Percentiles rank a stretch among this genome's conserved stretches.
phyloP scores from a whole-genome alignment of 129 eudicot species.

The Arctium lappa region DNA sequence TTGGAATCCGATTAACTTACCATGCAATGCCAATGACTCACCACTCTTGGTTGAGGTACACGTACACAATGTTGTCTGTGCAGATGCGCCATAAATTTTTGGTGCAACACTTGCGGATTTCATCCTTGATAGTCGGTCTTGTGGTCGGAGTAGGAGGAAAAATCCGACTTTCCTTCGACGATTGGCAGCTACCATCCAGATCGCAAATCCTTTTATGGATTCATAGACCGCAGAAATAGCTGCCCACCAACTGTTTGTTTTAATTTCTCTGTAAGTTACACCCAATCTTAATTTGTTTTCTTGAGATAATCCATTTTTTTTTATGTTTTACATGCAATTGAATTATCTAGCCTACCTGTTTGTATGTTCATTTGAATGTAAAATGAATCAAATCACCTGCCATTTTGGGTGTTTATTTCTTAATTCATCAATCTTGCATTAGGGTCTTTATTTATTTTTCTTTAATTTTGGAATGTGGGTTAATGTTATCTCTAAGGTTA shows the following conservation, averaged over 20 bases:
- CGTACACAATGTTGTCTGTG: conserved; percentile 23
- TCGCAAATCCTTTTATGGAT: neutral
- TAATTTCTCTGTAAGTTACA: conserved; percentile 26
- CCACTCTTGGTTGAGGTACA: conserved; percentile 4
- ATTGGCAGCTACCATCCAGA: conserved; percentile 1
- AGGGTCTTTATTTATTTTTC: neutral
- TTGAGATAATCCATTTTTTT: neutral
- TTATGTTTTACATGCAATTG: neutral
- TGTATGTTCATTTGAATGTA: neutral
- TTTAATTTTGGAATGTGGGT: neutral
- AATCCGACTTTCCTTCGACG: neutral
- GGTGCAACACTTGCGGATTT: neutral
- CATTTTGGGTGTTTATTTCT: neutral
- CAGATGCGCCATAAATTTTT: neutral
- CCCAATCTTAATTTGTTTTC: neutral
- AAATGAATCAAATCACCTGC: neutral
- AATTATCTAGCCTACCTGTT: neutral
- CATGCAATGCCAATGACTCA: conserved; percentile 34
- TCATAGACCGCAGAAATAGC: neutral
- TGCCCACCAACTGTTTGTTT: conserved; percentile 13
- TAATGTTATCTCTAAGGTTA: neutral
- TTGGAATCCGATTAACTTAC: neutral
- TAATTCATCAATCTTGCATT: conserved; percentile 11
- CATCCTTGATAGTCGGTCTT: neutral
- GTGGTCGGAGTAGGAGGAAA: neutral